Evolutionary conservation across 192 early-diverging fungal genomes (phyloP), one percentile per base, ranked within the genome.

Genomic region (Podila minutissima): DNA sequence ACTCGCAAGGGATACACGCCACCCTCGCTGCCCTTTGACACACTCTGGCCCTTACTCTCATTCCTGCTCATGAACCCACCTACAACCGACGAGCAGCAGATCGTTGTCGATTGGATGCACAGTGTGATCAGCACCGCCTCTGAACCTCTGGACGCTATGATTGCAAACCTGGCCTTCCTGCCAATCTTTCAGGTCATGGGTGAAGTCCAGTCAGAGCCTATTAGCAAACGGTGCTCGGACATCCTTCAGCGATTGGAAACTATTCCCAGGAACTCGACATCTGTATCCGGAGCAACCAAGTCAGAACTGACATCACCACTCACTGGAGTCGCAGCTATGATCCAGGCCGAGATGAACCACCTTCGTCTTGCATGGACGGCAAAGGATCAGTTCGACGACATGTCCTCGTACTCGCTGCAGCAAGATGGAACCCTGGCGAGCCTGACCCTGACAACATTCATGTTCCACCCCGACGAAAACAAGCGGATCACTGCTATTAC

Each of bases 131-230:
- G 9, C 0, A 26, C 38, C 24, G 26, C 71, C 1, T 37, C 65
- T 10, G 62, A 71, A 1, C 32, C 51, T 5, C 11, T 66, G 6
- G 51, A 69, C 13, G 50, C 67, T 32, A 69, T 79, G 66, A 79
- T 79, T 19, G 64, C 81, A 29, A 69, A 76, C 51, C 13, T 87
- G 48, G 87, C 83, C 13, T 83, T 88, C 19, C 64, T 90, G 11
- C 86, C 89, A 8, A 71, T 88, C 15, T 86, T 88, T 48, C 89
- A 90, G 46, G 79, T 84, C 32, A 66, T 90, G 24, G 69, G 86
- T 4, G 89, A 90, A 50, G 62, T 70, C 10, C 68, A 62, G 11
- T 59, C 66, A 20, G 72, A 75, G 7, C 6, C 15, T 1, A 55
- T 67, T 26, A 78, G 62, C 61, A 83, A 79, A 59, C 71, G 63